phyloP scores from a whole-genome alignment of 441 rosid genomes.

The Raphanus hybrid region DNA sequence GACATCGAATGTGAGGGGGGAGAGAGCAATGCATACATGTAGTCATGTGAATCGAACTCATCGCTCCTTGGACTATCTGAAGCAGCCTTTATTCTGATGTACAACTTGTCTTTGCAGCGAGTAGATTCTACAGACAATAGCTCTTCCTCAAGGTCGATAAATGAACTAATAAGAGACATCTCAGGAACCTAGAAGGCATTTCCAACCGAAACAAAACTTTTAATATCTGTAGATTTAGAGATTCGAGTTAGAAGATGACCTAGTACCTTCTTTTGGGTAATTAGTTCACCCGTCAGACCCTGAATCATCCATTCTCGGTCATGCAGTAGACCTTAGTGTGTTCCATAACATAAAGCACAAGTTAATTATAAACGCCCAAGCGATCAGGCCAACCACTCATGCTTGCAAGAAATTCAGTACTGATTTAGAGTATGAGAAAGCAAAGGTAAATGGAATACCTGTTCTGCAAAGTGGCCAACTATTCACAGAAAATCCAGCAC shows the following conservation, averaged over 20 bases:
- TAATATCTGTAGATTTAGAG: background rate
- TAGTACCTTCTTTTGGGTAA: slow-evolving; percentile 86
- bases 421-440: too few species aligned
- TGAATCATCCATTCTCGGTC: slow-evolving; percentile 93
- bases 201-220: slow-evolving; percentile 17
- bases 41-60: slow-evolving; percentile 52
- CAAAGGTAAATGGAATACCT: too few species aligned
- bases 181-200: slow-evolving; percentile 75
- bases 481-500: too few species aligned
- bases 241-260: slow-evolving; percentile 15
- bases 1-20: background rate
- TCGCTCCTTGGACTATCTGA: slow-evolving; percentile 47
- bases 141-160: slow-evolving; percentile 63
- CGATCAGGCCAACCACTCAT: too few species aligned
- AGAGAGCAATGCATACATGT: slow-evolving; percentile 51
- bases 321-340: background rate
- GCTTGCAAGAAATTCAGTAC: too few species aligned
- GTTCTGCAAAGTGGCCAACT: too few species aligned
- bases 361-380: too few species aligned
- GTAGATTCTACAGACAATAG: slow-evolving; percentile 67
- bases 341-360: too few species aligned
- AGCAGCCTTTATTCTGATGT: slow-evolving; percentile 59
- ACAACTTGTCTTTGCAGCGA: slow-evolving; percentile 62
- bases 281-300: slow-evolving; percentile 77
- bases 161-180: slow-evolving; percentile 76